Evolutionary conservation across 2,329 filamentous ascomycete genomes (phyloP).

Genomic region (Colletotrichum cordylinicola): DNA sequence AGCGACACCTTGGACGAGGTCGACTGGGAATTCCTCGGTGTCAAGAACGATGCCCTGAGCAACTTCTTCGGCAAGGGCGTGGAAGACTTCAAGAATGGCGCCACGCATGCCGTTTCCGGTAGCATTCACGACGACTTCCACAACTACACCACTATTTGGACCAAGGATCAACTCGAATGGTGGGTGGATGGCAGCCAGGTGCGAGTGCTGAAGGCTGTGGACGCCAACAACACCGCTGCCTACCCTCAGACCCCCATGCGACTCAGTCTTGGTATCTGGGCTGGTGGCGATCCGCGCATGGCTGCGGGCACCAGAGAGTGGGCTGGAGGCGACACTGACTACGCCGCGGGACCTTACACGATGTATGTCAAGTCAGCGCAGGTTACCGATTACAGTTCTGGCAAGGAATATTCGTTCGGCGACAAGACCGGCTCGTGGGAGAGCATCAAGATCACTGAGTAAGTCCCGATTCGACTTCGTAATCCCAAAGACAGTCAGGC

Average conservation of each 20-base stretch:
- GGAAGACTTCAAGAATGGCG: conserved; percentile 67
- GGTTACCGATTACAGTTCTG: conserved; percentile 64
- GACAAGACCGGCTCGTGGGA: conserved; percentile 67
- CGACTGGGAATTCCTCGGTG: conserved; percentile 84
- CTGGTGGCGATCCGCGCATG: conserved; percentile 63
- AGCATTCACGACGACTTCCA: conserved; percentile 67
- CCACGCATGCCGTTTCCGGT: conserved; percentile 59
- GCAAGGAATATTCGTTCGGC: conserved; percentile 69
- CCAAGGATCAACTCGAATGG: conserved; percentile 68
- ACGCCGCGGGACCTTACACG: conserved; percentile 68
- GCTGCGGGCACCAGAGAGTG: conserved; percentile 66
- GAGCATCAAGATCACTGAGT: conserved; percentile 61
- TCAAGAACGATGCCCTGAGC: conserved; percentile 68
- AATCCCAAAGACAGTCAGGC: not conserved
- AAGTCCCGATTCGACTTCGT: not conserved
- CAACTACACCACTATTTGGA: conserved; percentile 82
- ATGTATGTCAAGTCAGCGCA: conserved; percentile 73
- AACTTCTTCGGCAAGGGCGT: conserved; percentile 84
- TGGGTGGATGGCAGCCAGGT: conserved; percentile 72
- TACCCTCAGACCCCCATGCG: conserved; percentile 83
- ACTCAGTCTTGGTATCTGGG: conserved; percentile 71
- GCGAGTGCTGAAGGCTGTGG: conserved; percentile 65
- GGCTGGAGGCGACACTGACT: conserved; percentile 75
- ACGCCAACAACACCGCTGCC: conserved; percentile 65
- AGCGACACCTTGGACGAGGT: conserved; percentile 88